Evolutionary conservation across 2,329 filamentous ascomycete species (phyloP).

Genomic region (Graphilbum sp.): DNA sequence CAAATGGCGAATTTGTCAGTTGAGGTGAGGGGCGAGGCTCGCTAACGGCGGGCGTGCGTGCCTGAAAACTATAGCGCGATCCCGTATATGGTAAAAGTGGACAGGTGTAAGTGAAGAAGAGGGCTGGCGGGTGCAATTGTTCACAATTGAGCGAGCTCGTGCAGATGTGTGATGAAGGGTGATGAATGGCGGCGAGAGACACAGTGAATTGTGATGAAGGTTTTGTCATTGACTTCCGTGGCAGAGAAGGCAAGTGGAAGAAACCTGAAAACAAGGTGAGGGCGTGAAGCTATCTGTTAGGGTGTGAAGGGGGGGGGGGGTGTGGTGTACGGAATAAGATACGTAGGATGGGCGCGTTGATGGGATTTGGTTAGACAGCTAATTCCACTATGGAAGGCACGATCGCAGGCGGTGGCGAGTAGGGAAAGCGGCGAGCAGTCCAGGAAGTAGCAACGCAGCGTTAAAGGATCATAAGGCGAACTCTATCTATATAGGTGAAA

Average conservation of each 20-base stretch:
- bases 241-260: no score
- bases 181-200: no score
- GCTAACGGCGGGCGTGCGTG: not conserved
- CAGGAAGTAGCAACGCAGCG: not conserved
- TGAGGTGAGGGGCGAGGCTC: not conserved
- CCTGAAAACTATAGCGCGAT: not conserved
- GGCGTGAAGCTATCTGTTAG: no score
- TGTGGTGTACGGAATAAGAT: not conserved
- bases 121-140: not conserved
- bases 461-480: not conserved
- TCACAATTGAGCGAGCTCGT: no score
- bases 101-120: not conserved
- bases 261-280: no score
- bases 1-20: conserved; percentile 3
- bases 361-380: not conserved
- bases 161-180: no score
- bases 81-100: not conserved
- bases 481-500: not conserved
- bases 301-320: no score
- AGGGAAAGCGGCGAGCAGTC: not conserved
- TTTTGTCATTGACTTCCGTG: no score
- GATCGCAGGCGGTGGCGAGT: conserved; percentile 5
- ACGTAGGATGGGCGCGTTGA: not conserved
- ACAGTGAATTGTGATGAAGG: no score
- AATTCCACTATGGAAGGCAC: conserved; percentile 8